Evolutionary conservation across 2,329 filamentous ascomycete genomes (phyloP).

Genomic region (Tolypocladium endophyticum): DNA sequence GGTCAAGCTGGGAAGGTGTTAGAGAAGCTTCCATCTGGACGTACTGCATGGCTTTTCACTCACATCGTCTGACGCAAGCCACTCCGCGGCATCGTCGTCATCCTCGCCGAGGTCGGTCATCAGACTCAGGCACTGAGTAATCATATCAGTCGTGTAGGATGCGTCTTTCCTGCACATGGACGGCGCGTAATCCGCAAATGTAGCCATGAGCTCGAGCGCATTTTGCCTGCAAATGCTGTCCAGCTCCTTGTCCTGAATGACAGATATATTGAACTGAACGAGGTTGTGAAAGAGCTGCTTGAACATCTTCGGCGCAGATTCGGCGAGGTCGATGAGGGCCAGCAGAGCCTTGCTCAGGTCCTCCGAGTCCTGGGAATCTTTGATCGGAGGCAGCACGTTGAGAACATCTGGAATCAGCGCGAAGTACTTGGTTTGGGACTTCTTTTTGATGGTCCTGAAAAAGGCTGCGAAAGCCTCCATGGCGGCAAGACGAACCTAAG

Average conservation of each 20-base stretch:
- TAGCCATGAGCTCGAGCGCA: constrained; percentile 92
- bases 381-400: constrained; percentile 88
- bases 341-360: constrained; percentile 83
- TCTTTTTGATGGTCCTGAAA: constrained; percentile 84
- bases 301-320: constrained; percentile 96
- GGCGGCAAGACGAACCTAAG: constrained; percentile 75
- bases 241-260: constrained; percentile 93
- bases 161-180: constrained; percentile 90
- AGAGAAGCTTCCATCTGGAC: constrained; percentile 7
- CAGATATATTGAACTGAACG: constrained; percentile 84
- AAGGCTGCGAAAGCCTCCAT: constrained; percentile 97
- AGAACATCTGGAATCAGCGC: constrained; percentile 80
- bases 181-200: constrained; percentile 89
- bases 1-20: constrained; percentile 55
- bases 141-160: constrained; percentile 92
- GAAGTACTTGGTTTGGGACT: constrained; percentile 81
- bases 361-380: constrained; percentile 82
- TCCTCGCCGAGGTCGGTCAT: constrained; percentile 96
- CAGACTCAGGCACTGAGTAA: constrained; percentile 91
- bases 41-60: constrained; percentile 19
- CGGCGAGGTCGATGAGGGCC: constrained; percentile 86
- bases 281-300: constrained; percentile 87
- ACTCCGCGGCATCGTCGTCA: constrained; percentile 89
- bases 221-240: constrained; percentile 87
- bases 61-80: constrained; percentile 86